phyloP scores from a whole-genome alignment of 2,329 filamentous ascomycete species.

The Colletotrichum gigasporum region DNA sequence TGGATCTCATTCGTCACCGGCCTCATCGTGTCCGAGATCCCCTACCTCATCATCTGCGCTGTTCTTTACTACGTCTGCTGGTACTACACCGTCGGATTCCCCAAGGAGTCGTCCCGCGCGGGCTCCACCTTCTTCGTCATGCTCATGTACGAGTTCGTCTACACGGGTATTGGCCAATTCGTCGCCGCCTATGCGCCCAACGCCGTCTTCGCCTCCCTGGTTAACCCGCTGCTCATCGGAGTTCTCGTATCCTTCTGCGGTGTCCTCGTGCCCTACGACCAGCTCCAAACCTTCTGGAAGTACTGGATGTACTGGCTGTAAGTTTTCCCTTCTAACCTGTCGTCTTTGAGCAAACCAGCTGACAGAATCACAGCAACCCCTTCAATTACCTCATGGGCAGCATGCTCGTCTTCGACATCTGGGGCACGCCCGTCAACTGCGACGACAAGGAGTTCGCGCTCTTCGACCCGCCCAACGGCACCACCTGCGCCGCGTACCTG shows the following conservation, averaged over 20 bases:
- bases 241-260: conserved; percentile 77
- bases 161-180: conserved; percentile 69
- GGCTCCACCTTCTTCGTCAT: conserved; percentile 64
- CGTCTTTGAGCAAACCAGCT: not conserved
- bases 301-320: conserved; percentile 54
- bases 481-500: conserved; percentile 69
- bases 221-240: conserved; percentile 65
- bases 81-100: conserved; percentile 68
- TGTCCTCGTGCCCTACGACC: conserved; percentile 73
- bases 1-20: conserved; percentile 68
- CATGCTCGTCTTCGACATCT: conserved; percentile 62
- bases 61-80: conserved; percentile 62
- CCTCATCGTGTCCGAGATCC: conserved; percentile 57
- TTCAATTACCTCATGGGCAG: conserved; percentile 70
- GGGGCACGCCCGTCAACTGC: conserved; percentile 57
- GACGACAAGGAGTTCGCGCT: conserved; percentile 56
- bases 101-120: conserved; percentile 51
- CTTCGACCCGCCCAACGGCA: conserved; percentile 59
- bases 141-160: conserved; percentile 68
- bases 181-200: conserved; percentile 71
- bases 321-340: not conserved
- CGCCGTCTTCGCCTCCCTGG: conserved; percentile 66
- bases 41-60: conserved; percentile 54
- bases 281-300: conserved; percentile 73
- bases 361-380: conserved; percentile 50